phyloP scores from a whole-genome alignment of 331 rosid genomes.

The Quercus phellos region DNA sequence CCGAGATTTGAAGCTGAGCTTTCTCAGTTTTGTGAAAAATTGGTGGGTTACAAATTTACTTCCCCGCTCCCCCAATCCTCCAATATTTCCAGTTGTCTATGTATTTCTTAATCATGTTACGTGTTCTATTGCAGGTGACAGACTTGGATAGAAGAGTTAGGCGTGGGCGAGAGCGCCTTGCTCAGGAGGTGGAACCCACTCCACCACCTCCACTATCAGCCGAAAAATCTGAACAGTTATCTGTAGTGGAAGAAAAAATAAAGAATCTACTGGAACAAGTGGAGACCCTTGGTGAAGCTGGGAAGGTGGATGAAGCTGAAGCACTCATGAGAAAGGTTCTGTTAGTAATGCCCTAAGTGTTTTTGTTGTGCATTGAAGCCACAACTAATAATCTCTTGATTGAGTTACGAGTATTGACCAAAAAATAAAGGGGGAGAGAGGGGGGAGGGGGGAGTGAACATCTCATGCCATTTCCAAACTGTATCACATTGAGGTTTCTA shows the following conservation, averaged over 20 bases:
- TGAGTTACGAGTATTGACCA: background rate
- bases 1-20: slow-evolving; percentile 95
- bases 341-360: slow-evolving; percentile 8
- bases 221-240: slow-evolving; percentile 79
- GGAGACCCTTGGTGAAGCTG: slow-evolving; percentile 97
- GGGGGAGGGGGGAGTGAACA: background rate
- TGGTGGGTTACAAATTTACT: slow-evolving; percentile 46
- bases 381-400: background rate
- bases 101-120: background rate
- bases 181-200: slow-evolving; percentile 97
- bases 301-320: slow-evolving; percentile 99
- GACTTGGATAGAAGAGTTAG: slow-evolving; percentile 96
- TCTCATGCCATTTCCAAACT: background rate
- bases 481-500: background rate
- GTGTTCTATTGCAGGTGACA: slow-evolving; percentile 59
- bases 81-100: background rate
- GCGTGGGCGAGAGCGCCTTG: slow-evolving; percentile 94
- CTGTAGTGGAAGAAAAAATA: slow-evolving; percentile 90
- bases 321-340: slow-evolving; percentile 96
- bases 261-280: slow-evolving; percentile 95
- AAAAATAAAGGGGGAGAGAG: background rate
- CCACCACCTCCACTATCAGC: slow-evolving; percentile 76
- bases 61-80: background rate
- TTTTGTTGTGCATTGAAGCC: background rate
- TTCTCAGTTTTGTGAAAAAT: slow-evolving; percentile 86